Conservation (phyloP, 257 asterid species). For the Handroanthus guayacan region DNA sequence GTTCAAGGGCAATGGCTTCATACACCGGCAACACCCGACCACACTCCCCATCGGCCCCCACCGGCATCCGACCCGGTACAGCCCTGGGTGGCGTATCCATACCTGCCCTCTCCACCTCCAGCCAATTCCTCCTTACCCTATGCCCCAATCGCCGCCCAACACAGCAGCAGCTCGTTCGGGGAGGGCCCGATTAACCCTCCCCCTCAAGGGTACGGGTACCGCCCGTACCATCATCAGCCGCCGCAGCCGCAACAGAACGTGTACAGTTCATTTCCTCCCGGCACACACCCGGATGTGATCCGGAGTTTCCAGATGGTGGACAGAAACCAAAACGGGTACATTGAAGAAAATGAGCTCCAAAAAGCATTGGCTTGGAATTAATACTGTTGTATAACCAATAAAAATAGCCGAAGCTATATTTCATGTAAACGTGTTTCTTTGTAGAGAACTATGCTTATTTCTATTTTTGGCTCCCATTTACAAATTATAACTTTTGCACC, state of each 20-base stretch:
- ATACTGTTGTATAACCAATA: too few relatives aligned
- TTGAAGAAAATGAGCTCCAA: conserved; percentile 80
- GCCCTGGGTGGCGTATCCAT: conserved; percentile 53
- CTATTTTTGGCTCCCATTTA: too few relatives aligned
- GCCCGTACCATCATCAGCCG: conserved; percentile 38
- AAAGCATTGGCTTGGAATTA: conserved; percentile 68
- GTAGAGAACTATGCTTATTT: too few relatives aligned
- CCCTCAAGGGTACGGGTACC: conserved; percentile 45
- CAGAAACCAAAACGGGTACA: conserved; percentile 69
- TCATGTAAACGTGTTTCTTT: too few relatives aligned
- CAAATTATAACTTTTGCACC: too few relatives aligned
- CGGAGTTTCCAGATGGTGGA: conserved; percentile 88
- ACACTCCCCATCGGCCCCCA: conserved; percentile 77
- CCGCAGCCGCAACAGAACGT: conserved; percentile 43
- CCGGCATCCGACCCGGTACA: conserved; percentile 55
- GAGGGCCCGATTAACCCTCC: conserved; percentile 49
- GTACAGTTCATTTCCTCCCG: conserved; percentile 64
- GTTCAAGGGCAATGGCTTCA: conserved; percentile 39
- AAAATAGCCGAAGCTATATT: too few relatives aligned
- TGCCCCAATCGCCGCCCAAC: conserved; percentile 38
- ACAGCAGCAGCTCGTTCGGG: conserved; percentile 40
- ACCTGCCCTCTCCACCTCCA: conserved; percentile 45
- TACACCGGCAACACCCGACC: conserved; percentile 41
- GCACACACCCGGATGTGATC: conserved; percentile 79
- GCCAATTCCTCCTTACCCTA: conserved; percentile 41